phyloP scores from a whole-genome alignment of 106 monocot genomes.

The Dactylorhiza incarnata region DNA sequence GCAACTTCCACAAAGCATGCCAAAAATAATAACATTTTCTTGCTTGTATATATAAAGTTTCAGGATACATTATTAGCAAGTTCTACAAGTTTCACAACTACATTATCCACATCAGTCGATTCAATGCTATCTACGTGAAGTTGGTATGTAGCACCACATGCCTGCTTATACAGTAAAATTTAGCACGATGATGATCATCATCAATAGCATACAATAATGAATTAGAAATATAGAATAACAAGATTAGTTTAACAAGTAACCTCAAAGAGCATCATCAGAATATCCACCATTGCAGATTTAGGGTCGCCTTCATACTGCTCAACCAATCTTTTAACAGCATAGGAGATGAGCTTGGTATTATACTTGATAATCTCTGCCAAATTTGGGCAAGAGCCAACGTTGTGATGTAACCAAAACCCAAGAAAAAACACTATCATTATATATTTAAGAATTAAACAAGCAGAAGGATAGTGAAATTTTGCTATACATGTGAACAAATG shows the following conservation, averaged over 20 bases:
- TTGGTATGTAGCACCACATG: slow-evolving; percentile 87
- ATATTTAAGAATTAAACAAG: slow-evolving; percentile 1
- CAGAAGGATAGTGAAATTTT: neutral
- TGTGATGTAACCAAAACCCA: neutral
- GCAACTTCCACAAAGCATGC: neutral
- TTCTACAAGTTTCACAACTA: slow-evolving; percentile 72
- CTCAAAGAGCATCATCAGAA: slow-evolving; percentile 88
- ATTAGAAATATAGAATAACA: slow-evolving; percentile 1
- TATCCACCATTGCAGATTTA: slow-evolving; percentile 59
- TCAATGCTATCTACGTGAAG: slow-evolving; percentile 55
- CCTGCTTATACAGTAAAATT: slow-evolving; percentile 30
- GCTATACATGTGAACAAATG: neutral
- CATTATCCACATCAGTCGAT: slow-evolving; percentile 78
- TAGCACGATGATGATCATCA: too few species aligned
- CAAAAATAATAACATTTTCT: neutral
- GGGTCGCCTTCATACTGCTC: slow-evolving; percentile 75
- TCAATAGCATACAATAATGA: neutral
- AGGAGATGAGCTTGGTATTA: slow-evolving; percentile 52
- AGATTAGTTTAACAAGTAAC: slow-evolving; percentile 23
- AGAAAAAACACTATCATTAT: neutral
- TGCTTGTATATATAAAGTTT: neutral
- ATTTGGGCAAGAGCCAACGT: neutral
- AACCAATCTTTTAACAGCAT: slow-evolving; percentile 67
- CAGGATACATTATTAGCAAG: slow-evolving; percentile 72
- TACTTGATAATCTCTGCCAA: slow-evolving; percentile 68